Percentiles rank a stretch among this genome's conserved stretches.
Conservation (phyloP, 768 basidiomycete genomes). For the Lentinula edodes region DNA sequence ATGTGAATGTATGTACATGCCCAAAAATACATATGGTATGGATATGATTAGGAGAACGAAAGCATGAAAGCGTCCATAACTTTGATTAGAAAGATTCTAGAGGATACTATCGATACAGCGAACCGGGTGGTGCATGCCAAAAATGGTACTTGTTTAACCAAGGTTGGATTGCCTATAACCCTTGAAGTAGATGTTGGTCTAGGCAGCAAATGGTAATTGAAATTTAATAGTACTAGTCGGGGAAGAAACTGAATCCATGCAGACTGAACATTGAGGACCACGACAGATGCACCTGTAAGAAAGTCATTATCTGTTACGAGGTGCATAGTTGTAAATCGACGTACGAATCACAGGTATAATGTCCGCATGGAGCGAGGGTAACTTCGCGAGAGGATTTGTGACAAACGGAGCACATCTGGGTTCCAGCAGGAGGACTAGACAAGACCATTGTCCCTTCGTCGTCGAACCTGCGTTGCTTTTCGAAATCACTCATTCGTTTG, state of each 20-base stretch:
- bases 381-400: constrained; percentile 24
- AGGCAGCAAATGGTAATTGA: constrained; percentile 5
- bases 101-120: not conserved
- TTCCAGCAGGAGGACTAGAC: not conserved
- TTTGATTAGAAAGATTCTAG: not conserved
- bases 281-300: constrained; percentile 12
- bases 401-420: constrained; percentile 26
- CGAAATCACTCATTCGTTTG: constrained; percentile 19
- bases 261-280: constrained; percentile 13
- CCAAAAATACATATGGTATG: not conserved
- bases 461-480: constrained; percentile 8
- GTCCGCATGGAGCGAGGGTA: constrained; percentile 26
- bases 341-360: constrained; percentile 10
- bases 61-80: not conserved
- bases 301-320: not conserved
- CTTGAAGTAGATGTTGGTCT: not conserved
- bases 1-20: not conserved
- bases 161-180: not conserved
- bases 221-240: not conserved
- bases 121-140: not conserved
- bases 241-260: constrained; percentile 7
- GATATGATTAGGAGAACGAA: not conserved
- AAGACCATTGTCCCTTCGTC: constrained; percentile 1
- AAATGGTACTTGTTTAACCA: not conserved
- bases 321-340: not conserved